phyloP scores from a whole-genome alignment of 306 rosid genomes.

The Rosa rugosa region DNA sequence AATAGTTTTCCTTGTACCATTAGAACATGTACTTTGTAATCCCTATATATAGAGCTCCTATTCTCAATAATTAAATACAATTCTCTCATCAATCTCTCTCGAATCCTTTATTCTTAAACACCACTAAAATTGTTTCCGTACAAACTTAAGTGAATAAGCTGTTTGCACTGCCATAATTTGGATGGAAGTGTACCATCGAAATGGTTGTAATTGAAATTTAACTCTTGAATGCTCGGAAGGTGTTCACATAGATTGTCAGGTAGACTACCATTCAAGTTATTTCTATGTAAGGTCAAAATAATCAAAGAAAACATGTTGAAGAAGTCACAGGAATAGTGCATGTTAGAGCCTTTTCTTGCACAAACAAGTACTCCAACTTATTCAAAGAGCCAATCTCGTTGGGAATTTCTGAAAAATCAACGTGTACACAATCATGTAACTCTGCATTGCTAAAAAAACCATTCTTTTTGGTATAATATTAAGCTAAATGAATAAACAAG shows the following conservation, averaged over 20 bases:
- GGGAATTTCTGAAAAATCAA: slow-evolving; percentile 17
- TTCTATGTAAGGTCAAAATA: neutral
- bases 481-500: neutral
- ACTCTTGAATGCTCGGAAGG: neutral
- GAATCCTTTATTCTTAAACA: too few species aligned
- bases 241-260: slow-evolving; percentile 6
- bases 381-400: neutral
- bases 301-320: slow-evolving; percentile 21
- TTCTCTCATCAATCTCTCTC: too few species aligned
- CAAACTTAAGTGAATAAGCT: neutral
- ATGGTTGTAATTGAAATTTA: neutral
- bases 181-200: slow-evolving; percentile 19
- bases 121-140: too few species aligned
- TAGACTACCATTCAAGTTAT: slow-evolving; percentile 6
- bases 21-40: too few species aligned
- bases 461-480: too few species aligned
- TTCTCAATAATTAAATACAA: too few species aligned
- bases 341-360: neutral
- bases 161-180: neutral
- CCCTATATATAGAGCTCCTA: too few species aligned
- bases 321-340: neutral
- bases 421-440: neutral
- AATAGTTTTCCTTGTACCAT: too few species aligned
- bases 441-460: too few species aligned
- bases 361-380: neutral